These are phyloP conservation scores for Ichthyophthirius multifiliis DNA, from an alignment of 169 alveolate species.

Conservation along the genomic window DNA sequence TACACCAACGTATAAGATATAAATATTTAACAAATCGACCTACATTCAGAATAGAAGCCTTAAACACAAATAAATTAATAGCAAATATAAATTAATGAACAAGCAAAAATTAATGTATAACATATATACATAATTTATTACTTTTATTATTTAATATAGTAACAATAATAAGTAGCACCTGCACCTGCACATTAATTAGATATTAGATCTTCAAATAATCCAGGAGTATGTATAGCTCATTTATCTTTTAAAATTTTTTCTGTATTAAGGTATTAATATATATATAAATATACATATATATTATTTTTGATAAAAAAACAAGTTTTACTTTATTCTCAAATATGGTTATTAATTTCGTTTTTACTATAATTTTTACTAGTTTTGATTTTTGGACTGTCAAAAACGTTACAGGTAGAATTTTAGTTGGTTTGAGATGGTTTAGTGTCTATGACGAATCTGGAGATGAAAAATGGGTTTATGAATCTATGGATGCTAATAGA, in stretches of 20 bases:
- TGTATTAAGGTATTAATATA: neutral
- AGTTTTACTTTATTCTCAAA: neutral
- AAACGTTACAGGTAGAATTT: constrained; percentile 45
- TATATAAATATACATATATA: too few species aligned
- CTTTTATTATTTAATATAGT: too few species aligned
- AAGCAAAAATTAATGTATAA: too few species aligned
- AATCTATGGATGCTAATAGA: constrained; percentile 52
- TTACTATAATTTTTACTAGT: neutral
- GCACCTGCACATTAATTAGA: neutral
- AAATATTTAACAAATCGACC: too few species aligned
- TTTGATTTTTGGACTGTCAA: constrained; percentile 45
- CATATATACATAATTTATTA: too few species aligned
- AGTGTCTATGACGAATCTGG: constrained; percentile 75
- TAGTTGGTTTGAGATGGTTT: constrained; percentile 81
- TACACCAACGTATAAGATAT: too few species aligned
- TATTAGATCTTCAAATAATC: neutral
- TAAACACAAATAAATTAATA: too few species aligned
- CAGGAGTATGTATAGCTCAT: constrained; percentile 1
- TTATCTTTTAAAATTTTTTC: neutral
- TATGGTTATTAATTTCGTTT: neutral
- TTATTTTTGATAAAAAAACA: neutral
- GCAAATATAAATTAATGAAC: too few species aligned
- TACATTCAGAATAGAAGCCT: too few species aligned
- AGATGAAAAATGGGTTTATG: constrained; percentile 76
- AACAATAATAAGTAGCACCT: too few species aligned